Evolutionary conservation across 163 green algal species (phyloP).

Genomic region (Picocystis sp.): DNA sequence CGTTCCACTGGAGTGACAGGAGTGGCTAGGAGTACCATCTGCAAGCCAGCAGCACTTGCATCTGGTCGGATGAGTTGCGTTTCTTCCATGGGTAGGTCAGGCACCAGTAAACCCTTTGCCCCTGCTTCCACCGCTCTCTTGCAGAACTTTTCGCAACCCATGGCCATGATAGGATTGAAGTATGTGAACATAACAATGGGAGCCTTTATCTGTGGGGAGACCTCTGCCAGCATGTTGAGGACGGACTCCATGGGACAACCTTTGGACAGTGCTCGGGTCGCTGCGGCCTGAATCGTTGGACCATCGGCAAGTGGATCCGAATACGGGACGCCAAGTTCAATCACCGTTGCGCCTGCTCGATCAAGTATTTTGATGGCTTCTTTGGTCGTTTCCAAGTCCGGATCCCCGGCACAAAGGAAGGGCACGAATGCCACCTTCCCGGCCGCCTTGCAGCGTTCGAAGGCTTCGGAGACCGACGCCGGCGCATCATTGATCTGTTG

Average conservation of each 20-base stretch:
- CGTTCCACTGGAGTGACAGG: constrained; percentile 75
- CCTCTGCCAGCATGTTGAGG: constrained; percentile 13
- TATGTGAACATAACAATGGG: constrained; percentile 95
- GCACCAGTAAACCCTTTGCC: constrained; percentile 69
- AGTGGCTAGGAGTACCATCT: constrained; percentile 87
- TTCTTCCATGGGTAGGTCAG: constrained; percentile 87
- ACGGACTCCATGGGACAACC: constrained; percentile 56
- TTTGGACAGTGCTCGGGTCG: constrained; percentile 62
- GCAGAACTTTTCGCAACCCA: constrained; percentile 20
- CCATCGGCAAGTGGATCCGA: constrained; percentile 95
- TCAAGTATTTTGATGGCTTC: constrained; percentile 51
- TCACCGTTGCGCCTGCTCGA: constrained; percentile 66
- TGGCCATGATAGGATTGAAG: constrained; percentile 89
- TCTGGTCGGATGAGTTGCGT: constrained; percentile 30
- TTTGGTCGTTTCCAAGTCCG: constrained; percentile 70
- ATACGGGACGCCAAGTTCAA: constrained; percentile 96
- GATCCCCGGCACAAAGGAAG: constrained; percentile 87
- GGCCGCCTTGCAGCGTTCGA: too few relatives aligned
- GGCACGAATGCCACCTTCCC: constrained; percentile 79
- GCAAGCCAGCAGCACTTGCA: constrained; percentile 50
- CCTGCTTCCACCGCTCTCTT: constrained; percentile 7
- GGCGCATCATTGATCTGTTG: too few relatives aligned
- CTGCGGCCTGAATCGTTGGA: constrained; percentile 67
- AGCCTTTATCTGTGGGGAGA: constrained; percentile 39
- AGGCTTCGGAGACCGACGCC: too few relatives aligned